Evolutionary conservation across 306 rosid species (phyloP).

Genomic region (Casuarina glauca): DNA sequence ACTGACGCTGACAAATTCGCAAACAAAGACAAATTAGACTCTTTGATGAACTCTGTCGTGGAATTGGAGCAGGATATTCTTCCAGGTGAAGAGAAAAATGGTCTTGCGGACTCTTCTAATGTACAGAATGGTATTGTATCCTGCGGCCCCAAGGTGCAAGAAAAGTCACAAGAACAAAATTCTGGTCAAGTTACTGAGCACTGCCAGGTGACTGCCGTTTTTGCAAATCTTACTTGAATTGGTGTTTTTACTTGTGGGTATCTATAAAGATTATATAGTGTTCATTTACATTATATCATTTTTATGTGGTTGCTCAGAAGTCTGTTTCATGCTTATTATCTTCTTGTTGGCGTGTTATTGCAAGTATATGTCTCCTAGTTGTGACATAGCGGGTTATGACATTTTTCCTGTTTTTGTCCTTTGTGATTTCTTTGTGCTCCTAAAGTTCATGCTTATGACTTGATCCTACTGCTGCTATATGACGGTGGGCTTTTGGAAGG

Average conservation of each 20-base stretch:
- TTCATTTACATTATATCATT: background rate
- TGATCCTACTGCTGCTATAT: background rate
- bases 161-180: conserved; percentile 32
- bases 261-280: background rate
- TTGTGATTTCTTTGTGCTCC: background rate
- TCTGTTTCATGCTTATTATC: background rate
- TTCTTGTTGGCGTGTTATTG: background rate
- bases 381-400: background rate
- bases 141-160: conserved; percentile 33
- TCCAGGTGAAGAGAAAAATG: conserved; percentile 26
- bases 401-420: background rate
- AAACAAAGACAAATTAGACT: conserved; percentile 29
- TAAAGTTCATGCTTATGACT: background rate
- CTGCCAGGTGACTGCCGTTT: conserved; percentile 40
- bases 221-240: conserved; percentile 7
- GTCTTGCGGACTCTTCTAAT: conserved; percentile 38
- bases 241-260: background rate
- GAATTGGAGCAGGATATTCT: conserved; percentile 26
- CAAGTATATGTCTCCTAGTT: background rate
- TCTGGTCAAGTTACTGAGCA: conserved; percentile 34
- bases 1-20: conserved; percentile 31
- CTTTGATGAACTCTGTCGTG: conserved; percentile 20
- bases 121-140: conserved; percentile 36
- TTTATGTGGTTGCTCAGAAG: background rate
- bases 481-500: background rate